Percentiles rank a stretch among this genome's conserved stretches.
Conservation (phyloP, 257 asterid species). For the Gentiana straminea region DNA sequence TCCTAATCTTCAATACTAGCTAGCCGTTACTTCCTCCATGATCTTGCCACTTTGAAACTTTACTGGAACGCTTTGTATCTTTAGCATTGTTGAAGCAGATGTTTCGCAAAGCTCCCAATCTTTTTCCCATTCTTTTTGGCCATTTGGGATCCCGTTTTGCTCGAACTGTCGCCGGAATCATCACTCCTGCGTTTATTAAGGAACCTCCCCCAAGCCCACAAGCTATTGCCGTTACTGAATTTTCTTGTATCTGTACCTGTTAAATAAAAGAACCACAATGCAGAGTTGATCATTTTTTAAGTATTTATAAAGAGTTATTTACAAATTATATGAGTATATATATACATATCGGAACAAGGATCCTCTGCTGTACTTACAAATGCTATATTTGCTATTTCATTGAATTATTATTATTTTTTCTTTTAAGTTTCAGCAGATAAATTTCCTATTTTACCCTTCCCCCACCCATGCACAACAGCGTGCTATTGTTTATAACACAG, state of each 20-base stretch:
- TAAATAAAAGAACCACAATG: too few relatives aligned
- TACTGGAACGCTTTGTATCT: slow-evolving; percentile 24
- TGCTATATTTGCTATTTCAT: too few relatives aligned
- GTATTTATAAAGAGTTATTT: too few relatives aligned
- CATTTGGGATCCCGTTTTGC: slow-evolving; percentile 33
- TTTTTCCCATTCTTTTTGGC: slow-evolving; percentile 43
- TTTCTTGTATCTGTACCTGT: slow-evolving; percentile 33
- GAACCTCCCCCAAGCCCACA: slow-evolving; percentile 68
- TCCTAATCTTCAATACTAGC: slow-evolving; percentile 9
- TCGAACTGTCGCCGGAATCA: slow-evolving; percentile 27
- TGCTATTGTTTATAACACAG: too few relatives aligned
- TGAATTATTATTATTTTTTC: too few relatives aligned
- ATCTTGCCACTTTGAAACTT: slow-evolving; percentile 29
- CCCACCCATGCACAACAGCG: too few relatives aligned
- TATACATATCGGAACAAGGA: too few relatives aligned
- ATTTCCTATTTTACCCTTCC: too few relatives aligned
- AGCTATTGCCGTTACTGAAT: slow-evolving; percentile 34
- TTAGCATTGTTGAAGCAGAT: slow-evolving; percentile 33
- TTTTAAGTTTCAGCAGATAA: too few relatives aligned
- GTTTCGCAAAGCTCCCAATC: slow-evolving; percentile 43
- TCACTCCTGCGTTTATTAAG: slow-evolving; percentile 43
- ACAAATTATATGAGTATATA: too few relatives aligned
- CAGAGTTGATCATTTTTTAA: too few relatives aligned
- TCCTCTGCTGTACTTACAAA: too few relatives aligned
- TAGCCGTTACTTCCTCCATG: slow-evolving; percentile 22